Conservation (phyloP, 2,329 filamentous ascomycete species). For the Neopestalotiopsis sp. region DNA sequence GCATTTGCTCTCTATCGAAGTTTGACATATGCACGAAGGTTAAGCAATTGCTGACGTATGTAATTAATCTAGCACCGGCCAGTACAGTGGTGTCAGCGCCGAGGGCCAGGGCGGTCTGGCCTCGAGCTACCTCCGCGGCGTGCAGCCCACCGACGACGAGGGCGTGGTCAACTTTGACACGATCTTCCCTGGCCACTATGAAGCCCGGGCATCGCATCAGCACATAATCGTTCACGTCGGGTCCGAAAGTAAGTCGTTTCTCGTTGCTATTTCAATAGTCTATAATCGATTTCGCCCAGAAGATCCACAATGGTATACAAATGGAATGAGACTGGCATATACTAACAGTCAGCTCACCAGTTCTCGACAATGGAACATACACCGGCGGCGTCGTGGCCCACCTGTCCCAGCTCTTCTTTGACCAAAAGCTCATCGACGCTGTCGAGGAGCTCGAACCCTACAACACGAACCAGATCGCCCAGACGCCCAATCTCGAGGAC, state of each 20-base stretch:
- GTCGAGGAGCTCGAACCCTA: constrained; percentile 45
- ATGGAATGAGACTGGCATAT: background rate
- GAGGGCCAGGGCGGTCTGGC: constrained; percentile 39
- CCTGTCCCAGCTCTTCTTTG: constrained; percentile 50
- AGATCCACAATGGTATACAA: background rate
- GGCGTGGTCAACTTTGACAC: constrained; percentile 56
- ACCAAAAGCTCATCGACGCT: constrained; percentile 41
- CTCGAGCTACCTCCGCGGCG: constrained; percentile 53
- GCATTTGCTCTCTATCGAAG: too few species aligned
- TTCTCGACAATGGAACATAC: constrained; percentile 43
- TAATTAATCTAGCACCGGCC: constrained; percentile 39
- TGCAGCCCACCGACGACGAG: constrained; percentile 50
- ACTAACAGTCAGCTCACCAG: background rate
- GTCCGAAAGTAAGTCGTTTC: constrained; percentile 25
- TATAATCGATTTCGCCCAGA: too few species aligned
- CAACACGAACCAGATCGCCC: constrained; percentile 40
- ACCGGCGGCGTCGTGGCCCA: constrained; percentile 44
- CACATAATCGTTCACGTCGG: constrained; percentile 47
- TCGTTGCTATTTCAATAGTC: background rate
- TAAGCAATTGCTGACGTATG: too few species aligned
- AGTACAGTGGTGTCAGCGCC: constrained; percentile 43
- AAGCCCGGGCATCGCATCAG: constrained; percentile 46
- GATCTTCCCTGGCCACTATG: constrained; percentile 50
- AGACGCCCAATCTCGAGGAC: constrained; percentile 35
- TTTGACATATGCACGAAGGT: too few species aligned